Evolutionary conservation across 1,284 basidiomycete species (phyloP), one percentile per base, ranked within the genome.

Genomic region (Sporisorium graminicola): DNA sequence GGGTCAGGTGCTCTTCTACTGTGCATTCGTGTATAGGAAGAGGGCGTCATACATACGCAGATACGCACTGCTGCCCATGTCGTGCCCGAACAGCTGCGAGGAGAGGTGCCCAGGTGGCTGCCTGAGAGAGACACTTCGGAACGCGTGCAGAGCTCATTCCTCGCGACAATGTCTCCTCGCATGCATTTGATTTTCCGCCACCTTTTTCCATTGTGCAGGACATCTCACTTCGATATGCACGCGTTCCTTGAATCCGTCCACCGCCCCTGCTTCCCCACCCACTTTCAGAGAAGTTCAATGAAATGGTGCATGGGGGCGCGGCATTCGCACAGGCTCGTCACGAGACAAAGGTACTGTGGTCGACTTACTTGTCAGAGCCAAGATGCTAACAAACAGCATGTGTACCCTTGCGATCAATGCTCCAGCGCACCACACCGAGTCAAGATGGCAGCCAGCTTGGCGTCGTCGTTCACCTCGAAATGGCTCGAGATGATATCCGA

Each of bases 401-500:
- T n/a, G n/a, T n/a, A n/a, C n/a, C n/a, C n/a, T n/a, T n/a, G n/a
- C n/a, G n/a, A 26, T 68, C 44, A 81, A 42, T 74, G 67, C 7
- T 72, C 61, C 33, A 79, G 24, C 18, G 61, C 65, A 2, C 74
- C 65, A 47, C 78, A 80, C 18, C 78, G 57, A 26, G 27, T 40
- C 18, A 81, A 52, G 27, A 81, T 55, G 0, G 43, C 55, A 9
- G 47, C 20, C 13, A 81, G 63, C 46, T 71, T 72, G 7, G 56
- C 66, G 0, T 44, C 31, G 14, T 80, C 63, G 47, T 71, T 75
- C 20, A 83, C 64, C 44, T 81, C 73, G 35, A 82, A 77, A 65
- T 83, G 82, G 35, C 73, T 69, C 50, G 55, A 51, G 37, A 80
- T 62, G 42, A 83, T 54, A 54, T 82, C 81, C 5, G 68, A 73